A percentile compares a stretch with the other conserved stretches of the same genome.
These are phyloP conservation scores for Rhodotorula sphaerocarpa DNA, from an alignment of 768 basidiomycete genomes.

Conservation along the genomic window DNA sequence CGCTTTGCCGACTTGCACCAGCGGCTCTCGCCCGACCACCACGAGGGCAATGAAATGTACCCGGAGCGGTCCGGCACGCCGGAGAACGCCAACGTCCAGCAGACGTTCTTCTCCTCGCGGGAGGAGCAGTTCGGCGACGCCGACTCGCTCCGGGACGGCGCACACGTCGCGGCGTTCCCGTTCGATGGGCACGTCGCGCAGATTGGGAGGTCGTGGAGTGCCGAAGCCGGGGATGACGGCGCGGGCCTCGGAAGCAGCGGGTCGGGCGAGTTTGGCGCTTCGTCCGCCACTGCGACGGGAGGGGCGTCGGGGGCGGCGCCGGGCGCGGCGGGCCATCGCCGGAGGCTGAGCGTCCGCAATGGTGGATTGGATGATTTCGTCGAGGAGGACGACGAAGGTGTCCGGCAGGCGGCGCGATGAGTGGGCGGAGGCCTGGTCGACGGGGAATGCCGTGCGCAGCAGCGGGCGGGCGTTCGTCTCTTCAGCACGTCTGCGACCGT, in stretches of 20 bases:
- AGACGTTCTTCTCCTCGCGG: slow-evolving; percentile 30
- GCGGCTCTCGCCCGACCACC: not conserved
- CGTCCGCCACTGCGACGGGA: no score
- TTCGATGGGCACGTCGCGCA: no score
- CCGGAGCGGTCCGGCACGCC: slow-evolving; percentile 34
- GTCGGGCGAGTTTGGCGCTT: no score
- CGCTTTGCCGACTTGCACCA: not conserved
- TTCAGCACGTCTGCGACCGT: no score
- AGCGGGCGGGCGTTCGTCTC: no score
- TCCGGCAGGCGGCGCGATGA: not conserved
- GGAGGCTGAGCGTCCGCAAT: slow-evolving; percentile 2
- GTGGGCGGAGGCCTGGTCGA: no score
- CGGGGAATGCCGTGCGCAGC: no score
- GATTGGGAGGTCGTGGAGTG: not conserved
- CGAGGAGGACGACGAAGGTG: slow-evolving; percentile 5
- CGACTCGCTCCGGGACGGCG: not conserved
- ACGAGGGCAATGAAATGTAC: not conserved
- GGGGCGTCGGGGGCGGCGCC: not conserved
- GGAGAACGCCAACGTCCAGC: slow-evolving; percentile 36
- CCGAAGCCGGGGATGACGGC: not conserved
- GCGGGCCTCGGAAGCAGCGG: not conserved
- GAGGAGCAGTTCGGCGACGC: not conserved
- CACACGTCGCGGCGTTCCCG: not conserved
- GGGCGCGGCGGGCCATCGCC: not conserved
- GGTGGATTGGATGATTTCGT: not conserved